These are phyloP conservation scores for Epichloe elymi DNA, from an alignment of 2,329 filamentous ascomycete genomes.

Conservation along the genomic window DNA sequence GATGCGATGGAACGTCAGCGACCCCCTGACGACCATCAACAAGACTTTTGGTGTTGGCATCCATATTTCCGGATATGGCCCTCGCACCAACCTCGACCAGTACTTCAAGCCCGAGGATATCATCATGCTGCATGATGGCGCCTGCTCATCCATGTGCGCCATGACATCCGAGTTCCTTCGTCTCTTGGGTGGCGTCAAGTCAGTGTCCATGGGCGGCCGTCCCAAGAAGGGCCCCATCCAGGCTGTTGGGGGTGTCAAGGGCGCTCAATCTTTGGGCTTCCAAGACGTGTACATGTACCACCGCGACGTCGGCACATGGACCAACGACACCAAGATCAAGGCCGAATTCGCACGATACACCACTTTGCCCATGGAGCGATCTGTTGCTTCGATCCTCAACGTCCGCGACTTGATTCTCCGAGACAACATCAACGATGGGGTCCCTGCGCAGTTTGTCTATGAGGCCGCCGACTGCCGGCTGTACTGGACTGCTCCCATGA, in stretches of 20 bases:
- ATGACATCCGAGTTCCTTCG: slow-evolving; percentile 42
- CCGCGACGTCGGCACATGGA: slow-evolving; percentile 10
- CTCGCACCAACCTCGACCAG: slow-evolving; percentile 22
- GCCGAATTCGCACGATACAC: slow-evolving; percentile 19
- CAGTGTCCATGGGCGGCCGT: slow-evolving; percentile 35
- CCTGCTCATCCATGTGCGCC: slow-evolving; percentile 45
- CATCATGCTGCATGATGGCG: slow-evolving; percentile 44
- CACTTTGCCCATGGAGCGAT: slow-evolving; percentile 20
- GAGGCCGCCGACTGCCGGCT: slow-evolving; percentile 37
- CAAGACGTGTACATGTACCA: slow-evolving; percentile 15
- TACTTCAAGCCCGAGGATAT: slow-evolving; percentile 47
- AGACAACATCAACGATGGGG: slow-evolving; percentile 23
- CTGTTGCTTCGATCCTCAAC: slow-evolving; percentile 22
- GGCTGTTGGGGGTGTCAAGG: slow-evolving; percentile 40
- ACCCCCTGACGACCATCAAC: slow-evolving; percentile 27
- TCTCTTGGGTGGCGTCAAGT: slow-evolving; percentile 38
- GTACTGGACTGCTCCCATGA: slow-evolving; percentile 37
- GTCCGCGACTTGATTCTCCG: slow-evolving; percentile 26
- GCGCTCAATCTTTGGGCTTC: slow-evolving; percentile 27
- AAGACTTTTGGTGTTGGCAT: slow-evolving; percentile 11
- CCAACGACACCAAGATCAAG: slow-evolving; percentile 14
- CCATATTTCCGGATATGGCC: slow-evolving; percentile 33
- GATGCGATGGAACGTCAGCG: slow-evolving; percentile 37
- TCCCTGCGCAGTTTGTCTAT: slow-evolving; percentile 34
- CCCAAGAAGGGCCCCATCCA: slow-evolving; percentile 35